Evolutionary conservation across 768 basidiomycete species (phyloP), one percentile per base, ranked within the genome.

Genomic region (Lactarius sanguifluus): DNA sequence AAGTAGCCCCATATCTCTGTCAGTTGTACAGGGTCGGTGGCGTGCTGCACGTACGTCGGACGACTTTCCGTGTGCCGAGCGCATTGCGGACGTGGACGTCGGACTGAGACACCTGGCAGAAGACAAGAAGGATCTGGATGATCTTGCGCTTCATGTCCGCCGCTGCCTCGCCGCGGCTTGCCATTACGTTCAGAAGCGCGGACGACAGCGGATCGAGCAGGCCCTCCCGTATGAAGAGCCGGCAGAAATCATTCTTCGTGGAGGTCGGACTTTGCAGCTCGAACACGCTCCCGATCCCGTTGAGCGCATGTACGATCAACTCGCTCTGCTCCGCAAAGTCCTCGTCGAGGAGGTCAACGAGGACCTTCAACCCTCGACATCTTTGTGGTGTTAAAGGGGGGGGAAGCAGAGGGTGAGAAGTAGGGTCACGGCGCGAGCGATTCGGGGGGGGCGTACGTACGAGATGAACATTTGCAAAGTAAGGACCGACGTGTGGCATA

Each of bases 381-480:
- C 34, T 34, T 34, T 34, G 34, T 34, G 34, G 34, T 34, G 9
- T 34, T 9, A 9, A 34, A 34, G 34, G 34, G 34, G 34, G 34
- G 34, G 34, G 6, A 34, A 34, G 32, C 32, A 34, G 34, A 34
- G 34, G 9, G 10, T 38, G 36, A 38, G 36, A 38, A 38, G 36
- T 3, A 38, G 36, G 36, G 36, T 38, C 36, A 38, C 36, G 12
- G 2, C 36, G 36, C 12, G 34, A 9, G 34, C 34, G 34, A 36
- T 36, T 30, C 34, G 36, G 0, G 9, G n/a, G 5, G 61, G 40
- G n/a, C 18, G n/a, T 28, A 86, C 93, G 65, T 74, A 95, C 94
- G 94, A 92, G 68, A 98, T 97, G 79, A 98, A 98, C 96, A 98
- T 98, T 74, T 98, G 96, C 45, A 98, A 79, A 2, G 96, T 99